Conservation (phyloP, 2,329 filamentous ascomycete genomes). For the Penicillium hesseltinei region DNA sequence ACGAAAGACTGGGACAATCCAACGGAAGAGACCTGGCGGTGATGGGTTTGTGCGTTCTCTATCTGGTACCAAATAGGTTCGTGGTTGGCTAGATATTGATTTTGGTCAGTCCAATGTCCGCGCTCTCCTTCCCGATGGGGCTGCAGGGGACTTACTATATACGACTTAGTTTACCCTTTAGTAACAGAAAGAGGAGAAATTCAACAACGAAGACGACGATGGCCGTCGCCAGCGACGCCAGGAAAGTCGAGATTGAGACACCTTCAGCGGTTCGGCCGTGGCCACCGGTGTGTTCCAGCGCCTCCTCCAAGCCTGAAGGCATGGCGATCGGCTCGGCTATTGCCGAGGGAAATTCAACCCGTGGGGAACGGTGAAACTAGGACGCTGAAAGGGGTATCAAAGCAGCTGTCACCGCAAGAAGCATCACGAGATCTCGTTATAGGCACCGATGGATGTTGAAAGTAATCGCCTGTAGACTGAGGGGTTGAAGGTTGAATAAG, state of each 20-base stretch:
- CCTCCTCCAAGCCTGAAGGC: constrained; percentile 31
- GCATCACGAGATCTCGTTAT: background rate
- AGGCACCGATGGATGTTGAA: background rate
- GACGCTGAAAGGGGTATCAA: background rate
- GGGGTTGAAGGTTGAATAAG: background rate
- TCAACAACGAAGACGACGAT: constrained; percentile 62
- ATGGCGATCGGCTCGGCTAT: constrained; percentile 18
- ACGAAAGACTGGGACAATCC: constrained; percentile 61
- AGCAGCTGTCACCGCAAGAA: background rate
- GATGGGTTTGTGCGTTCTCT: constrained; percentile 77
- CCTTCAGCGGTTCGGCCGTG: constrained; percentile 37
- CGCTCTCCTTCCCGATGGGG: background rate
- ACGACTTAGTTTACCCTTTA: constrained; percentile 74
- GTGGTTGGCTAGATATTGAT: constrained; percentile 61
- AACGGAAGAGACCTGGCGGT: constrained; percentile 56
- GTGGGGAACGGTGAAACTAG: background rate
- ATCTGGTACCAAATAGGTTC: constrained; percentile 83
- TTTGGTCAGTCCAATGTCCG: constrained; percentile 2
- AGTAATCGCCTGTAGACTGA: background rate
- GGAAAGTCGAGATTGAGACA: constrained; percentile 52
- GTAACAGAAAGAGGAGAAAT: constrained; percentile 68
- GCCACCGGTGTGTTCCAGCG: constrained; percentile 37
- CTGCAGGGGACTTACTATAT: constrained; percentile 67
- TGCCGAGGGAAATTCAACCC: background rate
- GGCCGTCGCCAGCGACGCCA: constrained; percentile 64